These are phyloP conservation scores for Cladosporium sp. DNA, from an alignment of 2,329 filamentous ascomycete genomes.

Conservation along the genomic window DNA sequence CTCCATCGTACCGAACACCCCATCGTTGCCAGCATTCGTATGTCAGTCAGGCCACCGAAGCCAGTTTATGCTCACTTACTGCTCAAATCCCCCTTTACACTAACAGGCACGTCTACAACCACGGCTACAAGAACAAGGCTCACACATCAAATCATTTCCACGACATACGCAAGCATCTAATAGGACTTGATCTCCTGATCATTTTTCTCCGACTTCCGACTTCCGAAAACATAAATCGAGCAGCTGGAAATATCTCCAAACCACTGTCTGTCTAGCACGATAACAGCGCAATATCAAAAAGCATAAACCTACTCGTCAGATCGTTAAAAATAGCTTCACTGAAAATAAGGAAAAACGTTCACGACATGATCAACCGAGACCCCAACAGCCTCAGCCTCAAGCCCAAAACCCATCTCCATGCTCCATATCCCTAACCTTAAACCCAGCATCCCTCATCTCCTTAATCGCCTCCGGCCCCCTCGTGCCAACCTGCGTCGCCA, in stretches of 20 bases:
- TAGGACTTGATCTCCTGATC: background rate
- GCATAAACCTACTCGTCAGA: background rate
- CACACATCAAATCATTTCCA: background rate
- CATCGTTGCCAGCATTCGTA: too few relatives aligned
- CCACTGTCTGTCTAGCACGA: background rate
- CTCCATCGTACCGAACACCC: too few relatives aligned
- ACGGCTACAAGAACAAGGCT: background rate
- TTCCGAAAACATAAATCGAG: background rate
- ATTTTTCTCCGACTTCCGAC: background rate
- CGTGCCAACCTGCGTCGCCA: slow-evolving; percentile 38
- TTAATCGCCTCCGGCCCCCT: slow-evolving; percentile 37
- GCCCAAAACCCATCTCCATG: slow-evolving; percentile 17
- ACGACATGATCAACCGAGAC: too few relatives aligned
- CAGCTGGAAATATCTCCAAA: too few relatives aligned
- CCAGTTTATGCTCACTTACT: too few relatives aligned
- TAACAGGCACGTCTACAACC: too few relatives aligned
- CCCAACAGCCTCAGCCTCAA: background rate
- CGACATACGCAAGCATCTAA: background rate
- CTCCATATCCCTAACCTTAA: slow-evolving; percentile 31
- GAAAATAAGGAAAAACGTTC: too few relatives aligned
- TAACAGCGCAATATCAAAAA: background rate
- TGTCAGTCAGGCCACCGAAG: too few relatives aligned
- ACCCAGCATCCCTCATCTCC: slow-evolving; percentile 43
- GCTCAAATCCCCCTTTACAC: too few relatives aligned
- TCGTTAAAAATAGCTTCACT: background rate